Conservation (phyloP, 2,329 filamentous ascomycete genomes). For the Bipolaris bicolor region DNA sequence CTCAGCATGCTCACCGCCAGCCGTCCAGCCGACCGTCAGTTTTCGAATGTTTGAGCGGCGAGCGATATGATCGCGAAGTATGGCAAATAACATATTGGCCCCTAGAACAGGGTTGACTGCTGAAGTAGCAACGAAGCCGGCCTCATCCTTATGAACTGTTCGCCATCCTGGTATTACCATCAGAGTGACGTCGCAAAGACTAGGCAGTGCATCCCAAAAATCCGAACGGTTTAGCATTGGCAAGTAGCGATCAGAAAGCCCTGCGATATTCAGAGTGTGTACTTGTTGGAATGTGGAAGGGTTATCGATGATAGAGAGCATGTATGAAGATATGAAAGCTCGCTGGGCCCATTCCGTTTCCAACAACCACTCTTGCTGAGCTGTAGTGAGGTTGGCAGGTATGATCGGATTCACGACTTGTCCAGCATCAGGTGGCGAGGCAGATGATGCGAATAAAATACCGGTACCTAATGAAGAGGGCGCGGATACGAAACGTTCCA, state of each 20-base stretch:
- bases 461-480: slow-evolving; percentile 27
- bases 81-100: slow-evolving; percentile 57
- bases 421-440: slow-evolving; percentile 30
- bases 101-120: slow-evolving; percentile 60
- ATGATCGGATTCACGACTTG: slow-evolving; percentile 51
- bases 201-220: slow-evolving; percentile 67
- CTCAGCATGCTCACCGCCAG: slow-evolving; percentile 70
- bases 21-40: slow-evolving; percentile 70
- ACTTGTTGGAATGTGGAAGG: slow-evolving; percentile 60
- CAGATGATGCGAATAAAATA: slow-evolving; percentile 44
- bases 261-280: slow-evolving; percentile 66
- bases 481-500: slow-evolving; percentile 27
- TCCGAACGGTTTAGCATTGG: slow-evolving; percentile 61
- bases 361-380: slow-evolving; percentile 72
- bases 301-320: slow-evolving; percentile 69
- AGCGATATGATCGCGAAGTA: slow-evolving; percentile 61
- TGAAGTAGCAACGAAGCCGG: slow-evolving; percentile 58
- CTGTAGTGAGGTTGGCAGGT: slow-evolving; percentile 62
- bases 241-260: slow-evolving; percentile 68
- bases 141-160: slow-evolving; percentile 60
- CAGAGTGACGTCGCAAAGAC: slow-evolving; percentile 62
- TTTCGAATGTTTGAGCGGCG: slow-evolving; percentile 59
- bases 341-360: slow-evolving; percentile 73
- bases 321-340: slow-evolving; percentile 71
- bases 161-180: slow-evolving; percentile 72